phyloP scores from a whole-genome alignment of 2,329 filamentous ascomycete species.

The Fusarium sp. region DNA sequence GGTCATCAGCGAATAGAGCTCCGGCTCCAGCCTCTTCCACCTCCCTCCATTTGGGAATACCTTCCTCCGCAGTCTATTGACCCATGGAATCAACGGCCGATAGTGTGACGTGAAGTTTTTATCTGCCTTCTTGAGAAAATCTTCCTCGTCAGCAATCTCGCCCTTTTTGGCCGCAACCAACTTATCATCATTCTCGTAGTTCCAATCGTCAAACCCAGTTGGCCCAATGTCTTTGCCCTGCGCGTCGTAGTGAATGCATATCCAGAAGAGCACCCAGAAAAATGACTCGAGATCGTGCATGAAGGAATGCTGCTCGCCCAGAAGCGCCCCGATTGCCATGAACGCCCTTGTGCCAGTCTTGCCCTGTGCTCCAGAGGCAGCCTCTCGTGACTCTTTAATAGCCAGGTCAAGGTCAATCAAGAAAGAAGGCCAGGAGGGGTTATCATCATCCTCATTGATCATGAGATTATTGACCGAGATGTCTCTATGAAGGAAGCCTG shows the following conservation, averaged over 20 bases:
- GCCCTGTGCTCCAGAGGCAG: slow-evolving; percentile 50
- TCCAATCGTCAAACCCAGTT: no score
- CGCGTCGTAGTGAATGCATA: background rate
- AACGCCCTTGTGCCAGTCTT: slow-evolving; percentile 59
- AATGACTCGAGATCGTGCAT: slow-evolving; percentile 16
- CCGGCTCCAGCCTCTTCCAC: no score
- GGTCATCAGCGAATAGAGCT: no score
- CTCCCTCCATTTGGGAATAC: no score
- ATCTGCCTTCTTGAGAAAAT: no score
- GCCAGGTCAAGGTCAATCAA: slow-evolving; percentile 55
- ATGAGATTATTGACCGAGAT: slow-evolving; percentile 59
- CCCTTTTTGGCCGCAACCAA: no score
- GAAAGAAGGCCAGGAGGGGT: slow-evolving; percentile 51
- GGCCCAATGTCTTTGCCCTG: no score
- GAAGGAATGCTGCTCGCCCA: slow-evolving; percentile 3
- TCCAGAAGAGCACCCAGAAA: slow-evolving; percentile 10
- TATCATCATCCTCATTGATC: slow-evolving; percentile 56
- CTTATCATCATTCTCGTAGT: no score
- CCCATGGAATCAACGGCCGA: no score
- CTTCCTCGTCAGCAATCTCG: no score
- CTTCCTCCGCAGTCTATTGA: no score
- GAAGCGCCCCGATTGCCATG: slow-evolving; percentile 34
- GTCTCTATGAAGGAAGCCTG: slow-evolving; percentile 54
- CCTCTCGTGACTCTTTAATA: slow-evolving; percentile 47
- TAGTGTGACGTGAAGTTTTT: no score